Conservation (phyloP, 768 basidiomycete species). For the Pulveroboletus sp. region DNA sequence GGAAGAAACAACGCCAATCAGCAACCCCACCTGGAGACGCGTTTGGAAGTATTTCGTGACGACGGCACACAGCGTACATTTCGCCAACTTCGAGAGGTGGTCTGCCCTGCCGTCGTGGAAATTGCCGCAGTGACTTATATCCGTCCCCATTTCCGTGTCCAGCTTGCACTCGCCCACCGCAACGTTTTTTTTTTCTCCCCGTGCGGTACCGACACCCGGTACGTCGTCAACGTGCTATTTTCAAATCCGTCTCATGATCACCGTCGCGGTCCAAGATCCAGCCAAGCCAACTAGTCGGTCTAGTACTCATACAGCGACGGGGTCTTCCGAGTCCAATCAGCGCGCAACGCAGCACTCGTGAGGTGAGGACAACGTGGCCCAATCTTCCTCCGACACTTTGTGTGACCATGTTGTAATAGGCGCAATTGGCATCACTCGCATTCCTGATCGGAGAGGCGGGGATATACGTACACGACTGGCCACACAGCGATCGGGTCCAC, state of each 20-base stretch:
- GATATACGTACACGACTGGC: too few relatives aligned
- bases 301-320: too few relatives aligned
- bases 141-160: slow-evolving; percentile 18
- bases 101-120: slow-evolving; percentile 9
- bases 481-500: too few relatives aligned
- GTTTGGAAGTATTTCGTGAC: slow-evolving; percentile 13
- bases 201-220: slow-evolving; percentile 1
- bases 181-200: background rate
- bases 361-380: too few relatives aligned
- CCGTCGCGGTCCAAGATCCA: too few relatives aligned
- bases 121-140: slow-evolving; percentile 19
- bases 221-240: slow-evolving; percentile 1
- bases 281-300: too few relatives aligned
- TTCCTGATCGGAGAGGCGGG: too few relatives aligned
- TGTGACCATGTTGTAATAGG: too few relatives aligned
- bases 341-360: too few relatives aligned
- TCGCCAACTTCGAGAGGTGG: background rate
- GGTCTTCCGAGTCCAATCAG: too few relatives aligned
- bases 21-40: background rate
- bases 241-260: background rate
- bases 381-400: too few relatives aligned
- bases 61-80: slow-evolving; percentile 3
- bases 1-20: slow-evolving; percentile 10
- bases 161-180: slow-evolving; percentile 1
- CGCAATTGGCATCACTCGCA: background rate